A percentile compares a stretch with the other conserved stretches of the same genome.
phyloP scores from a whole-genome alignment of 495 filamentous ascomycete species.

The Penicillium samsonianum region DNA sequence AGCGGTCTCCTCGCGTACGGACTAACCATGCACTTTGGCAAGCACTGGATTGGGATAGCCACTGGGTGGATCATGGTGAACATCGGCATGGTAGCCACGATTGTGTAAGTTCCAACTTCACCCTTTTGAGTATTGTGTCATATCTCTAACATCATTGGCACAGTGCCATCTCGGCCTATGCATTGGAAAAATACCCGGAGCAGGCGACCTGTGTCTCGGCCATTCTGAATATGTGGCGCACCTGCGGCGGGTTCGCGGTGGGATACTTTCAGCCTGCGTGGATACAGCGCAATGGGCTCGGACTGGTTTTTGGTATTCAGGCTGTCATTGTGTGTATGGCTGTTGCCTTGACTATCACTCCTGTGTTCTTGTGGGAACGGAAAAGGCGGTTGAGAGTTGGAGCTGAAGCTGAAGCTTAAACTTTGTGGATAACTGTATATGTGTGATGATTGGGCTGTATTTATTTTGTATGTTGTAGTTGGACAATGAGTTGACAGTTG shows the following conservation, averaged over 20 bases:
- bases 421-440: conserved; percentile 1
- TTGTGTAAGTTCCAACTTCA: conserved; percentile 31
- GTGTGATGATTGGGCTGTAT: neutral
- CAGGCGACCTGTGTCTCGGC: conserved; percentile 43
- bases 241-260: conserved; percentile 47
- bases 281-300: conserved; percentile 42
- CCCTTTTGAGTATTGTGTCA: neutral
- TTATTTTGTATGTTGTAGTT: neutral
- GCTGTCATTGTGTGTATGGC: conserved; percentile 40
- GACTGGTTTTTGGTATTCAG: conserved; percentile 48
- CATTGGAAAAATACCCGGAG: conserved; percentile 46
- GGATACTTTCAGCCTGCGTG: conserved; percentile 50
- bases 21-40: conserved; percentile 35
- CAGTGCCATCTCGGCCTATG: conserved; percentile 42
- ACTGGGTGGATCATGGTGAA: conserved; percentile 47
- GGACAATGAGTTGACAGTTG: neutral
- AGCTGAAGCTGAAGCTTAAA: neutral
- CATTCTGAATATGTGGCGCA: conserved; percentile 49
- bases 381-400: conserved; percentile 1
- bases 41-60: conserved; percentile 43
- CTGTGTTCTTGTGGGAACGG: conserved; percentile 26
- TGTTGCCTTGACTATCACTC: conserved; percentile 34
- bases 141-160: neutral
- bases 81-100: conserved; percentile 39
- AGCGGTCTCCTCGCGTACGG: conserved; percentile 39